Base-by-base conservation (phyloP, 176 grass and related monocot species). In the Phyllostachys edulis region DNA sequence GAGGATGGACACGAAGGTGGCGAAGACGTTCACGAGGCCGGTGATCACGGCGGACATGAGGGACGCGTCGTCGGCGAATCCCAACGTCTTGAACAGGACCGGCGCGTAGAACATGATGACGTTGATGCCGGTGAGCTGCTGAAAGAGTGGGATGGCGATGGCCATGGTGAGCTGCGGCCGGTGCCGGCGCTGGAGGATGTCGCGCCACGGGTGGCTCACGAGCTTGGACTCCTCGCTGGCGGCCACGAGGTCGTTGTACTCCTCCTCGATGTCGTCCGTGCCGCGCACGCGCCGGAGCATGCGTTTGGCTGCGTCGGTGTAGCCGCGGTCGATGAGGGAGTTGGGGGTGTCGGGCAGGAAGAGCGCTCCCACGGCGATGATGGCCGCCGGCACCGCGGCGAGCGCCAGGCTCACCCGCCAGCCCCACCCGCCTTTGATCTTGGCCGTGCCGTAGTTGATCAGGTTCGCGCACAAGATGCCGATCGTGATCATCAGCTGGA, bases 341-440 rank as follows among this genome's bases (percentile, higher is more conserved):
- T 98, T 98, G 55, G 96, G 96, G 18, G 96, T 98, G 76, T 98
- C 96, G 5, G 96, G 96, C 3, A 98, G 87, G 89, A 98, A 98
- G 10, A 98, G 82, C 21, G 96, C 89, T n/a, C 96, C 96, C 0
- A 95, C 8, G 64, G 96, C 73, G 80, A 98, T 95, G 87, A 95
- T 98, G 23, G 34, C 91, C 0, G 92, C 96, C 0, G 96, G 96
- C 27, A 98, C 93, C 14, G 92, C 96, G 0, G 95, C 95, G 2
- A 98, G 91, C 12, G 92, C 91, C 0, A 98, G 89, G 81, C 96
- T 95, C 6, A 98, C 67, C 54, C 96, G 92, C 96, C 96, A 98
- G 0, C 96, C 96, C 92, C 92, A 95, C 0, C 92, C 90, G 20
- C 85, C 89, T 55, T 82, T 84, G 85, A 98, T 98, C 82, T 98